Evolutionary conservation across 768 basidiomycete species (phyloP), one percentile per base, ranked within the genome.

Genomic region (Boletus eberwhitei): DNA sequence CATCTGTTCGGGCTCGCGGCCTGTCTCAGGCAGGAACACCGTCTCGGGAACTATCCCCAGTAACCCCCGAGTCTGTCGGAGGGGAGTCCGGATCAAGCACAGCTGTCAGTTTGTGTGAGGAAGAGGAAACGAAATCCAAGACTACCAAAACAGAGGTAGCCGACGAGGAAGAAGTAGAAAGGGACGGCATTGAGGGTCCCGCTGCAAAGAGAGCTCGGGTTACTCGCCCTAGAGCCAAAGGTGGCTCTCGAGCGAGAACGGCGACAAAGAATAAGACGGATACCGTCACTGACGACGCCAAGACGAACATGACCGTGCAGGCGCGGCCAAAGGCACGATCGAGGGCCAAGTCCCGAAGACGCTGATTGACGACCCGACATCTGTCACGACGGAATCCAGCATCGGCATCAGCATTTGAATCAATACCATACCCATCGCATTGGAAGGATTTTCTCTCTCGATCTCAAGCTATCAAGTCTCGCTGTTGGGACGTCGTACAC

Each of bases 11-110:
- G 22, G 47, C 57, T 32, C 57, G 66, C 3, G 60, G 55, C 11
- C 26, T 69, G 11, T 67, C 64, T 29, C 66, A 51, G 48, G 44
- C 55, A 16, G 45, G 48, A 8, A 69, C 67, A 0, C 45, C 62
- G 0, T 70, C 68, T 31, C 63, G 68, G 2, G 58, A 59, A 38
- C 55, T 62, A 52, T 59, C 63, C 24, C 58, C 64, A 6, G 62
- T 54, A 24, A 57, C 58, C 38, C 54, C 69, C 51, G 70, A 68
- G 48, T 67, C 67, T 34, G 36, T 67, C 42, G 67, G 59, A 17
- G 67, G 46, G 2, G 66, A 66, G 48, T 72, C 69, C 4, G 69
- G 64, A 14, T 72, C 71, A 8, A 70, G 69, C 50, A 70, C 71
- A 6, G 71, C 71, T 13, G 69, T 70, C 13, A 71, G 69, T 49